Evolutionary conservation across 805 yeast genomes (phyloP).

Genomic region (Monosporozyma servazzii): DNA sequence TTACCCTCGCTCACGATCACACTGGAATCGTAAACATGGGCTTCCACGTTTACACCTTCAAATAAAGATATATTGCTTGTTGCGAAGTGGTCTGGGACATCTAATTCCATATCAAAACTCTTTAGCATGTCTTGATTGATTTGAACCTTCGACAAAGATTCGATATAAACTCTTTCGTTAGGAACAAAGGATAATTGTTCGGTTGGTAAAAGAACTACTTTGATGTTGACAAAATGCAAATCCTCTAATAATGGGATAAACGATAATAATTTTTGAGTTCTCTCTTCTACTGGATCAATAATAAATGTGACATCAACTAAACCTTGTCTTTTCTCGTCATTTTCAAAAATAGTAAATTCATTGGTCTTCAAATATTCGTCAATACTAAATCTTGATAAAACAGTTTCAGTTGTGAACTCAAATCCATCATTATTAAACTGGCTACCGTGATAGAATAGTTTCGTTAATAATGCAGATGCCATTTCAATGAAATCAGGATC

Average conservation of each 20-base stretch:
- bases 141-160: slow-evolving; percentile 24
- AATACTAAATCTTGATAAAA: slow-evolving; percentile 42
- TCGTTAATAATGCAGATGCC: slow-evolving; percentile 35
- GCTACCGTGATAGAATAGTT: slow-evolving; percentile 33
- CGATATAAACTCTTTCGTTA: slow-evolving; percentile 48
- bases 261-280: slow-evolving; percentile 53
- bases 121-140: slow-evolving; percentile 25
- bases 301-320: slow-evolving; percentile 47
- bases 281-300: slow-evolving; percentile 64
- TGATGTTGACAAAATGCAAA: slow-evolving; percentile 43
- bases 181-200: slow-evolving; percentile 34
- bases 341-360: slow-evolving; percentile 16
- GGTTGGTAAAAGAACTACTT: slow-evolving; percentile 52
- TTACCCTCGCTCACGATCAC: slow-evolving; percentile 14
- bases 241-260: slow-evolving; percentile 36
- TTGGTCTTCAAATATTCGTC: slow-evolving; percentile 15
- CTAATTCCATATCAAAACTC: slow-evolving; percentile 15
- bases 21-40: slow-evolving; percentile 45
- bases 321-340: slow-evolving; percentile 24
- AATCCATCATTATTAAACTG: slow-evolving; percentile 27
- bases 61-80: slow-evolving; percentile 37
- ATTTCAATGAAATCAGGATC: slow-evolving; percentile 41
- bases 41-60: slow-evolving; percentile 56
- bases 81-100: slow-evolving; percentile 13
- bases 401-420: slow-evolving; percentile 33